A percentile compares a stretch with the other conserved stretches of the same genome.
Conservation (phyloP, 176 grass and related monocot species). For the Eragrostis nindensis region DNA sequence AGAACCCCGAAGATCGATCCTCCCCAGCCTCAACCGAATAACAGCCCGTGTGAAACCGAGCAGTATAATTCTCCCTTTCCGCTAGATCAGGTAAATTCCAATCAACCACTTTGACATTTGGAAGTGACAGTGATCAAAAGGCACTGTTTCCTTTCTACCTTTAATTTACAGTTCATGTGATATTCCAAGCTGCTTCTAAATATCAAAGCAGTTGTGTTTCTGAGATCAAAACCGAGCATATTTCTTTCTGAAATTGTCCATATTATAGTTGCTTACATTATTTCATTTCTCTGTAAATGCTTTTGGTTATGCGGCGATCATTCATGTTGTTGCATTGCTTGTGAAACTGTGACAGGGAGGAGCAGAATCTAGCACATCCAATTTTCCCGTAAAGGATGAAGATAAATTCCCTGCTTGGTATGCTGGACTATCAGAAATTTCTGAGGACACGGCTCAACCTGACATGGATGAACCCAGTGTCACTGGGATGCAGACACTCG, state of each 20-base stretch:
- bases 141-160: neutral
- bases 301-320: neutral
- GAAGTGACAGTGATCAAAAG: neutral
- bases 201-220: neutral
- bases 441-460: conserved; percentile 14
- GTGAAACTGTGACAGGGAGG: conserved; percentile 21
- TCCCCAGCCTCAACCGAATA: conserved; percentile 46
- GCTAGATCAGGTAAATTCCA: conserved; percentile 56
- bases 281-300: neutral
- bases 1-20: conserved; percentile 57
- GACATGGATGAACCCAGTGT: conserved; percentile 31
- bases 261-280: neutral
- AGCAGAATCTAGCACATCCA: conserved; percentile 18
- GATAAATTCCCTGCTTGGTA: neutral
- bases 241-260: neutral
- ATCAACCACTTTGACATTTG: neutral
- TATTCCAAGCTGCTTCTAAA: neutral
- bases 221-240: neutral
- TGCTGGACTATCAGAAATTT: neutral
- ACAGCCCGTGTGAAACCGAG: conserved; percentile 35
- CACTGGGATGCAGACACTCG: neutral
- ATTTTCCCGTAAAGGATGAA: conserved; percentile 30
- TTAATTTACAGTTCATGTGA: neutral
- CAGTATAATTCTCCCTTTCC: conserved; percentile 10
- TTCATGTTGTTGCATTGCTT: conserved; percentile 7